Percentiles rank a stretch among this genome's conserved stretches.
Conservation (phyloP, 345 rosid species). For the Sonneratia alba region DNA sequence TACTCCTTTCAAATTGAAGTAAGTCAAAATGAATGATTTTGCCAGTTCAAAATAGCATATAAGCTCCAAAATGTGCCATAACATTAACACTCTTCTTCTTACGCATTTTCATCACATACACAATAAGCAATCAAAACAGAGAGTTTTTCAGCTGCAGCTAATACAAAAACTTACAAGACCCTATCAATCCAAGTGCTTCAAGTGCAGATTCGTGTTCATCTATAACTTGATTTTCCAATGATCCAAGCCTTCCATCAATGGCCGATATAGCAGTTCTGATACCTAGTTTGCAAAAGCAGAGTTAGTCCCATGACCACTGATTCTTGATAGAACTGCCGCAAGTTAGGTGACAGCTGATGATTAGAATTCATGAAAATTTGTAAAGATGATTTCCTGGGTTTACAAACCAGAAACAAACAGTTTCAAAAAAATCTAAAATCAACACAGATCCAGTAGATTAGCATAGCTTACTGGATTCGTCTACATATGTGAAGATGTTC, state of each 20-base stretch:
- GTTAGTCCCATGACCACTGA: not conserved
- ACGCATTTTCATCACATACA: not conserved
- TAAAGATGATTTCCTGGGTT: not conserved
- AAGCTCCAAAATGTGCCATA: not conserved
- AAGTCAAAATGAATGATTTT: not conserved
- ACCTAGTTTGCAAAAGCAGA: conserved; percentile 30
- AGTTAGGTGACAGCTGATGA: not conserved
- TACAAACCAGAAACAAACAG: not conserved
- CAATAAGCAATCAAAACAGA: not conserved
- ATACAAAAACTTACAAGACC: conserved; percentile 52
- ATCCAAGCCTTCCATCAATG: conserved; percentile 49
- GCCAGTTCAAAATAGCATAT: not conserved
- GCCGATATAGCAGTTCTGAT: conserved; percentile 51
- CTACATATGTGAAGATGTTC: conserved; percentile 30
- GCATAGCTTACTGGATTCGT: conserved; percentile 52
- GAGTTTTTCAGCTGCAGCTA: not conserved
- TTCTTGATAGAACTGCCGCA: not conserved
- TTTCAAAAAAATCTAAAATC: not conserved
- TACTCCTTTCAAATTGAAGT: not conserved
- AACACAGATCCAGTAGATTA: not conserved
- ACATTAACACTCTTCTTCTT: not conserved
- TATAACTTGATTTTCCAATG: conserved; percentile 31
- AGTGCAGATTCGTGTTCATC: conserved; percentile 71
- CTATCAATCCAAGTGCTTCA: conserved; percentile 85
- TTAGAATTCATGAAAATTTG: not conserved